A percentile compares a stretch with the other conserved stretches of the same genome.
Evolutionary conservation across 1,284 basidiomycete genomes (phyloP).

Genomic region (Naganishia sp.): DNA sequence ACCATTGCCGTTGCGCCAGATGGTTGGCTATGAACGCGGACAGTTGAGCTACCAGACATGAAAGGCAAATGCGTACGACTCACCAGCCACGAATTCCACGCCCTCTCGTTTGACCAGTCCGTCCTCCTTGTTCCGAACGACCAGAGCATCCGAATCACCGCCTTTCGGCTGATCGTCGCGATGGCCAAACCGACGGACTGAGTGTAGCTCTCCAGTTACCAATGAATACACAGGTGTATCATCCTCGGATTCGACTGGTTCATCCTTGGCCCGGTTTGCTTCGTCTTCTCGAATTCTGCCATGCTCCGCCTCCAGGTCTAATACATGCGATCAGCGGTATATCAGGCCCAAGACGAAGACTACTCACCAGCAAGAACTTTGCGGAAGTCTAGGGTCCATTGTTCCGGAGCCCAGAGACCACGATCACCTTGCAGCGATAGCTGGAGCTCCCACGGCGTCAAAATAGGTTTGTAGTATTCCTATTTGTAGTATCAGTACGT

Average conservation of each 20-base stretch:
- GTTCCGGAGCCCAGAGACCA: constrained; percentile 67
- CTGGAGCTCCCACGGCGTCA: constrained; percentile 91
- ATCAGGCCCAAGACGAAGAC: not conserved
- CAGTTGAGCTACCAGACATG: constrained; percentile 1
- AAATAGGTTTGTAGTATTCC: constrained; percentile 87
- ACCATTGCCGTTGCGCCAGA: constrained; percentile 64
- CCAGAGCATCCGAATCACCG: constrained; percentile 49
- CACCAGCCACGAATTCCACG: constrained; percentile 72
- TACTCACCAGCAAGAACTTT: constrained; percentile 42
- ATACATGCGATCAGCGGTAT: constrained; percentile 39
- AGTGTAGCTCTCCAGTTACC: constrained; percentile 83
- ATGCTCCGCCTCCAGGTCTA: constrained; percentile 31
- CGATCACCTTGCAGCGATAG: constrained; percentile 77
- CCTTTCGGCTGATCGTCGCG: constrained; percentile 31
- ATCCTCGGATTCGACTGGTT: constrained; percentile 38
- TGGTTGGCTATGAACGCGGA: constrained; percentile 36
- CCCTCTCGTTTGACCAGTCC: constrained; percentile 56
- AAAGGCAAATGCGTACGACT: constrained; percentile 37
- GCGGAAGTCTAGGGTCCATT: constrained; percentile 61
- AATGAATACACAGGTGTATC: constrained; percentile 82
- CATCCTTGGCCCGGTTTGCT: constrained; percentile 52
- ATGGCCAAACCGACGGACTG: constrained; percentile 34
- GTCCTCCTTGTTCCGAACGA: constrained; percentile 65
- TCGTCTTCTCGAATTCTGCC: constrained; percentile 37
- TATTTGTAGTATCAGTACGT: constrained; percentile 45